These are phyloP conservation scores for Candolleomyces eurysporus DNA, from an alignment of 768 basidiomycete species.

Conservation along the genomic window DNA sequence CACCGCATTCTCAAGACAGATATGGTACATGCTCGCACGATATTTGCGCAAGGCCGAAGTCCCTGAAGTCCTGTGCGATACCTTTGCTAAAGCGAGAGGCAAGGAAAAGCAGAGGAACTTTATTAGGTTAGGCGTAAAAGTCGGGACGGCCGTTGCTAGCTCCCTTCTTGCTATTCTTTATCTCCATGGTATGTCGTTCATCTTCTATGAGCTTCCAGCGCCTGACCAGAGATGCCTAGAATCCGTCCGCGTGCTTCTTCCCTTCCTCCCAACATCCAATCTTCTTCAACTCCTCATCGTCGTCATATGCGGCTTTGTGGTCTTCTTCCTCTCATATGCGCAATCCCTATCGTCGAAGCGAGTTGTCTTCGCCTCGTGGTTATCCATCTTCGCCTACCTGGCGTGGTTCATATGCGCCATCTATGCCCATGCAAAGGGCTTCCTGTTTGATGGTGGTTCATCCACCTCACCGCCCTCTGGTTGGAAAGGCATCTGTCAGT, in stretches of 20 bases:
- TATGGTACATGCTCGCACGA: constrained; percentile 77
- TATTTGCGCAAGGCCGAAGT: constrained; percentile 64
- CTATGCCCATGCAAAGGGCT: constrained; percentile 51
- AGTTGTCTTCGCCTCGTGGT: constrained; percentile 52
- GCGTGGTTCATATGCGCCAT: constrained; percentile 55
- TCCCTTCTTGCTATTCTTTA: constrained; percentile 59
- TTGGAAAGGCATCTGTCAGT: constrained; percentile 43
- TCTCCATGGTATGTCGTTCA: constrained; percentile 52
- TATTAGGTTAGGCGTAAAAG: constrained; percentile 44
- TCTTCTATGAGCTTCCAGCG: neutral
- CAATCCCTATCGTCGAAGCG: constrained; percentile 54
- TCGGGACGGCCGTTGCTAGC: constrained; percentile 42
- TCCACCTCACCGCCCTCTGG: constrained; percentile 3
- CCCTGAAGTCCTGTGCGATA: constrained; percentile 63
- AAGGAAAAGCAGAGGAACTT: constrained; percentile 44
- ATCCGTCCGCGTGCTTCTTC: constrained; percentile 50
- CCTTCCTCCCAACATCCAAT: constrained; percentile 39
- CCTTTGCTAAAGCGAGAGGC: constrained; percentile 56
- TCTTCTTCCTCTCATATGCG: constrained; percentile 53
- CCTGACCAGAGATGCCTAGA: constrained; percentile 32
- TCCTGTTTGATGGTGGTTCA: constrained; percentile 20
- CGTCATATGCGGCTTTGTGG: constrained; percentile 36
- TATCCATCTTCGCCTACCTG: constrained; percentile 61
- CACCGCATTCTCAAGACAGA: constrained; percentile 59
- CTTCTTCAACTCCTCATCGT: constrained; percentile 41